Base-by-base conservation (phyloP, 192 early-diverging fungal genomes). In the Radiomyces spectabilis region DNA sequence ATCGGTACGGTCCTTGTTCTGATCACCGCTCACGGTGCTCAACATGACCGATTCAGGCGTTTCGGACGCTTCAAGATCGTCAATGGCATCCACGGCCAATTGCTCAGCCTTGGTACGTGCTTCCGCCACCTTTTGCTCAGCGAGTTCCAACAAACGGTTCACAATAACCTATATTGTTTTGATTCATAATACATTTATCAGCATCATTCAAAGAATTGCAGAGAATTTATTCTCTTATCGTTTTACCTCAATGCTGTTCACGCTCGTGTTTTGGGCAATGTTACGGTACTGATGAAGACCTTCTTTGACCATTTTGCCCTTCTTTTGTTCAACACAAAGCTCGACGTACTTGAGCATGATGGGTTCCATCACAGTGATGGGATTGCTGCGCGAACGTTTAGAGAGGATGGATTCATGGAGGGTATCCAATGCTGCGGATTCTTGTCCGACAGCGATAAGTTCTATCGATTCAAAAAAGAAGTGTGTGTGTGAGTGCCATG, bases 221-320 rank as follows among this genome's bases (percentile, higher is more conserved):
- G 2, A 26, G 13, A 29, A 16, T 13, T 41, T 0, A 44, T 22
- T 21, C 0, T 33, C 22, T n/a, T 30, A 5, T 26, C 6, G 15
- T 18, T 6, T 22, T 65, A 89, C 85, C 71, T 88, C 94, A 66
- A 99, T 88, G 8, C 87, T 90, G 16, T 83, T 73, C 37, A 96
- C 88, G 59, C 87, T 90, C 55, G 82, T 88, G 76, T 96, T 93
- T 78, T 99, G 94, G 38, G 92, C 87, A 70, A 95, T 93, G 77
- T 97, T 96, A 75, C 96, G 97, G 79, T 94, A 98, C 77, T 97
- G 92, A 57, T 89, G 88, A 63, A 99, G 79, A 45, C 85, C 94
- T 73, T 99, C 95, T 73, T 94, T 93, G 35, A 90, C 89, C 42
- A 85, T 75, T 80, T 93, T 94, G 47, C 92, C 91, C 65, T 89